Conservation (phyloP, 2,329 filamentous ascomycete genomes). For the Alternaria consortialis region DNA sequence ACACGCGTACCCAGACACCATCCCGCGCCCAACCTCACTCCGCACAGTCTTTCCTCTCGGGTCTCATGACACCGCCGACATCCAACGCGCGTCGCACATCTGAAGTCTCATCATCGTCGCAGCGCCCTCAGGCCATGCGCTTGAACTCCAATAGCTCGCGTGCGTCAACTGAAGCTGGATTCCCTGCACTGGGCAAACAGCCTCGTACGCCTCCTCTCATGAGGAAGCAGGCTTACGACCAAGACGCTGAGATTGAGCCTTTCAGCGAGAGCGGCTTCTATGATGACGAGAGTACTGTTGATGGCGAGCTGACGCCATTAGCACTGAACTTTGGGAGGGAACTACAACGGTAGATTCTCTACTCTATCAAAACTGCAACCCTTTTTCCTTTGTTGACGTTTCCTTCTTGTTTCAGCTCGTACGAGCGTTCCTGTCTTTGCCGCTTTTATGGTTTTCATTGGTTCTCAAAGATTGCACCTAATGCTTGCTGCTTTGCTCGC, state of each 20-base stretch:
- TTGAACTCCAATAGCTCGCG: slow-evolving; percentile 42
- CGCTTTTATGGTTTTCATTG: slow-evolving; percentile 1
- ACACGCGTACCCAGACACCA: slow-evolving; percentile 45
- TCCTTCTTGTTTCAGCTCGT: not conserved
- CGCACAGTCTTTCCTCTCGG: slow-evolving; percentile 73
- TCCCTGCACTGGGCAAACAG: slow-evolving; percentile 43
- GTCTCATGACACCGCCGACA: slow-evolving; percentile 88
- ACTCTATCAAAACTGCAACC: not conserved
- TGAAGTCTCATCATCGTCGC: slow-evolving; percentile 50
- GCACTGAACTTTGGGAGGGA: slow-evolving; percentile 47
- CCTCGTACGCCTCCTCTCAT: slow-evolving; percentile 64
- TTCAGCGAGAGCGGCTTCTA: slow-evolving; percentile 59
- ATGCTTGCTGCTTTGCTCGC: slow-evolving; percentile 21
- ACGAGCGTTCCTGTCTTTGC: slow-evolving; percentile 8
- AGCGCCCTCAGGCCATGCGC: slow-evolving; percentile 37
- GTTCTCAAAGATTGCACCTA: slow-evolving; percentile 16
- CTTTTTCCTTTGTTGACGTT: slow-evolving; percentile 15
- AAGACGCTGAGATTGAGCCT: slow-evolving; percentile 63
- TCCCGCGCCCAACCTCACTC: slow-evolving; percentile 54
- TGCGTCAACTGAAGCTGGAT: slow-evolving; percentile 41
- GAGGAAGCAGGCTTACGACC: slow-evolving; percentile 65
- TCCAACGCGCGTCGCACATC: slow-evolving; percentile 73
- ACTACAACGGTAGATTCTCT: slow-evolving; percentile 17
- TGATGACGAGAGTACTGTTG: slow-evolving; percentile 61
- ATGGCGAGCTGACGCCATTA: slow-evolving; percentile 48